Base-by-base conservation (phyloP, 2,329 filamentous ascomycete species). In the Bipolaris cookei region DNA sequence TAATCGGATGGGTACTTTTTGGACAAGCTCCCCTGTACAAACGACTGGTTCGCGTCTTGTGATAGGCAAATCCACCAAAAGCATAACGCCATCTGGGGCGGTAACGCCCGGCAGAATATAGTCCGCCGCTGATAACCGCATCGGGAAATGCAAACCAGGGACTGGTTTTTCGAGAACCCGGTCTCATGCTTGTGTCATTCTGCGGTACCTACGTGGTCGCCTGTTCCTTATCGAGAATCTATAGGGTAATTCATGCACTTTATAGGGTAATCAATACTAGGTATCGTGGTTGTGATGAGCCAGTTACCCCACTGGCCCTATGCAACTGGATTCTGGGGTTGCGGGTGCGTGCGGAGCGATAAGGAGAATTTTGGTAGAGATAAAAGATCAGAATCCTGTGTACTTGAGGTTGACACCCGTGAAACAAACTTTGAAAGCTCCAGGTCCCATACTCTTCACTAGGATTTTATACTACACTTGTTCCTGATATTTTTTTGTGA, bases 241-340 rank as follows among this genome's bases (percentile, higher is more conserved):
- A 73, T 73, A 67, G 71, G 71, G 70, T 73, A 73, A 74, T 71
- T 61, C 34, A 14, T 50, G 47, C 54, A 61, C 61, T 55, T 64
- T 73, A 74, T 73, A 72, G 71, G 72, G 72, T 75, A 75, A 75
- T 71, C 54, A 60, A 69, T 67, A 68, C 63, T 51, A 60, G 51
- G 54, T 56, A 56, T 57, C 58, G 34, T 57, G 52, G 41, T 53
- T 53, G 54, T 44, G 57, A 45, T 62, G 54, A 51, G 51, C 50
- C 38, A 23, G 20, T 45, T 54, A 51, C 54, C 63, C 59, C 56
- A 56, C 61, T 57, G 58, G 54, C 56, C 48, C 30, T 11, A 47
- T 43, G 57, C 11, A 47, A 51, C 42, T 49, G 44, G 30, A 51
- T 25, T 58, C 63, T 64, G 54, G 60, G 54, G 56, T 59, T 45